These are phyloP conservation scores for Diaporthe citriasiana DNA, from an alignment of 2,329 filamentous ascomycete genomes.

Conservation along the genomic window DNA sequence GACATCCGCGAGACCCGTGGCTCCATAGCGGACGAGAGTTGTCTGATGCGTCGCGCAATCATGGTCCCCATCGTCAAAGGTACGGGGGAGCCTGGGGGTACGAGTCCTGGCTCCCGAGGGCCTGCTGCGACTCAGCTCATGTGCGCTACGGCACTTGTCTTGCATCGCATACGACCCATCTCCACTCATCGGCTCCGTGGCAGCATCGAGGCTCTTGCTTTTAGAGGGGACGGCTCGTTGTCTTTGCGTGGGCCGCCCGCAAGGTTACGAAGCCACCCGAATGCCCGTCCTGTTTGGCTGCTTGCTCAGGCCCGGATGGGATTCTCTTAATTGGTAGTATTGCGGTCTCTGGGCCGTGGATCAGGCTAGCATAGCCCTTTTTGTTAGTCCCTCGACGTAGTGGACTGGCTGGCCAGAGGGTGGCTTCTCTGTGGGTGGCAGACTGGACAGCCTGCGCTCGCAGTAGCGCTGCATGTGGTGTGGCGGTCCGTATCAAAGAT, in stretches of 20 bases:
- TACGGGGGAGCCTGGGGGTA: slow-evolving; percentile 1
- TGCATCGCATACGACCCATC: slow-evolving; percentile 41
- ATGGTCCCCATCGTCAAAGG: slow-evolving; percentile 28
- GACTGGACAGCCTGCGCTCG: slow-evolving; percentile 21
- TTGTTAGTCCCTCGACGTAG: background rate
- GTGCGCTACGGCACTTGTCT: slow-evolving; percentile 40
- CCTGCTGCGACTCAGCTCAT: slow-evolving; percentile 38
- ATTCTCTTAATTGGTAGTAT: background rate
- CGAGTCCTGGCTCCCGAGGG: slow-evolving; percentile 27
- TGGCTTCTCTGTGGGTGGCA: slow-evolving; percentile 26
- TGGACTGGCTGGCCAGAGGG: slow-evolving; percentile 4
- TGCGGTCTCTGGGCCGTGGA: background rate
- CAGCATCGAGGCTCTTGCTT: slow-evolving; percentile 30
- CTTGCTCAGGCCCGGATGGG: background rate
- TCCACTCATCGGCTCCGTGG: slow-evolving; percentile 38
- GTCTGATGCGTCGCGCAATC: slow-evolving; percentile 43
- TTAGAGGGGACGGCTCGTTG: slow-evolving; percentile 24
- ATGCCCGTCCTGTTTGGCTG: slow-evolving; percentile 31
- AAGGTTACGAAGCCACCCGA: slow-evolving; percentile 1
- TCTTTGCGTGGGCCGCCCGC: slow-evolving; percentile 21
- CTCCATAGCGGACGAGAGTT: slow-evolving; percentile 39
- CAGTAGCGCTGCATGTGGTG: slow-evolving; percentile 41
- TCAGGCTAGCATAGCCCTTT: slow-evolving; percentile 11
- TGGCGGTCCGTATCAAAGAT: slow-evolving; percentile 36
- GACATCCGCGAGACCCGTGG: slow-evolving; percentile 41